A percentile compares a stretch with the other conserved stretches of the same genome.
Evolutionary conservation across 2,329 filamentous ascomycete genomes (phyloP).

Genomic region (Pseudocercospora pini-densiflorae): DNA sequence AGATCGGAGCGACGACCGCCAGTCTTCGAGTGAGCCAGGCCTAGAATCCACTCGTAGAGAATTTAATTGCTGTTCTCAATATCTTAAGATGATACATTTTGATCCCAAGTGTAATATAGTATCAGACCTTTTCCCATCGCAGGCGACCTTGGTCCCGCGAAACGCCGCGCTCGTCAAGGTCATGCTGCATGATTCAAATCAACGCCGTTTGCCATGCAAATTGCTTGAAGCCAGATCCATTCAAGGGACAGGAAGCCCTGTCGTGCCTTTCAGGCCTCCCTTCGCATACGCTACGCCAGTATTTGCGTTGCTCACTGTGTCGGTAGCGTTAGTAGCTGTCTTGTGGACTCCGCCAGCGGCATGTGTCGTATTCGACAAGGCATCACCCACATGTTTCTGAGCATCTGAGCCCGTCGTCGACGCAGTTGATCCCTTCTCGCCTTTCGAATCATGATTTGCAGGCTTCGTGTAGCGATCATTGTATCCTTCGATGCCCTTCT

Average conservation of each 20-base stretch:
- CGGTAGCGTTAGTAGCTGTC: constrained; percentile 24
- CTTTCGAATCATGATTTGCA: constrained; percentile 6
- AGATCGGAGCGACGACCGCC: too few relatives aligned
- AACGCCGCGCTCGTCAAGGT: constrained; percentile 8
- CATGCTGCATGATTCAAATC: neutral
- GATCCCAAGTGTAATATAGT: too few relatives aligned
- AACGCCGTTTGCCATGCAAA: neutral
- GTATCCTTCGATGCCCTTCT: constrained; percentile 28
- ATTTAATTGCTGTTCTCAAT: neutral
- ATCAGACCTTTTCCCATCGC: neutral
- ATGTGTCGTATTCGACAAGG: constrained; percentile 29
- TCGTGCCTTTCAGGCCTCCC: constrained; percentile 34
- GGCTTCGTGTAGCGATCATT: constrained; percentile 27
- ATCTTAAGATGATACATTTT: neutral
- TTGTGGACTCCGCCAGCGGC: constrained; percentile 25
- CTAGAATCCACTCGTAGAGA: too few relatives aligned
- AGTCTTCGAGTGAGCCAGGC: too few relatives aligned
- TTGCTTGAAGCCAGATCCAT: neutral
- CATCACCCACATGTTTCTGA: constrained; percentile 28
- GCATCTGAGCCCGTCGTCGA: constrained; percentile 13
- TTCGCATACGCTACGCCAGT: constrained; percentile 27
- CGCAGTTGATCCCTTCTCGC: constrained; percentile 19
- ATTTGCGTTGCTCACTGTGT: constrained; percentile 24
- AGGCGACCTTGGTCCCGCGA: neutral
- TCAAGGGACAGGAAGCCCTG: constrained; percentile 23